Conservation (phyloP, 1,284 basidiomycete genomes). For the Apiotrichum gamsii region DNA sequence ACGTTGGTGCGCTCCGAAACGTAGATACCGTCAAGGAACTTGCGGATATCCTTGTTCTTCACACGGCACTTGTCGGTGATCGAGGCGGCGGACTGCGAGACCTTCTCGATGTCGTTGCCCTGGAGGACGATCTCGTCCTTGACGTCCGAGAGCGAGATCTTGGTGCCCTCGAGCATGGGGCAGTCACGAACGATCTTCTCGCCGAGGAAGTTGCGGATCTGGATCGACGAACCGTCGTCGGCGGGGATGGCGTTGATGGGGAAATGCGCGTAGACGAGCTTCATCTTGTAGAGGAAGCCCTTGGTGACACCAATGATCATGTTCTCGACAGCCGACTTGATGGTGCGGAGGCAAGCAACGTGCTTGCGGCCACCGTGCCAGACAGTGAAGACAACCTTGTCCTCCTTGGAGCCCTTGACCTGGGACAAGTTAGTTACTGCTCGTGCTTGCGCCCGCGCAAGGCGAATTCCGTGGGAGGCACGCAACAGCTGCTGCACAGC, state of each 20-base stretch:
- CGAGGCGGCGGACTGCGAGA: constrained; percentile 92
- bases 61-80: constrained; percentile 92
- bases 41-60: constrained; percentile 96
- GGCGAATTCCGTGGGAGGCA: too few species aligned
- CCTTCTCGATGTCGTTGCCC: constrained; percentile 91
- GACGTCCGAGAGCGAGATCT: constrained; percentile 79
- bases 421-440: too few species aligned
- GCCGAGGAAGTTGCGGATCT: constrained; percentile 91
- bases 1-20: constrained; percentile 40
- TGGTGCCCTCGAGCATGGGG: constrained; percentile 84
- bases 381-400: constrained; percentile 83
- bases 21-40: constrained; percentile 64
- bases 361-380: constrained; percentile 99
- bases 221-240: constrained; percentile 67
- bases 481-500: too few species aligned
- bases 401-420: constrained; percentile 47
- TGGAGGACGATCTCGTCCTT: constrained; percentile 93
- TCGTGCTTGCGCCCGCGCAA: too few species aligned
- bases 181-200: constrained; percentile 85
- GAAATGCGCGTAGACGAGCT: constrained; percentile 98
- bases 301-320: constrained; percentile 97
- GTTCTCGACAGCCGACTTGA: constrained; percentile 90
- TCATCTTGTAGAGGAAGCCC: constrained; percentile 99
- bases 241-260: constrained; percentile 99
- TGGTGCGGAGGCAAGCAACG: constrained; percentile 94